Conservation (phyloP, 805 yeast species). For the Ogataea trehaloabstinens region DNA sequence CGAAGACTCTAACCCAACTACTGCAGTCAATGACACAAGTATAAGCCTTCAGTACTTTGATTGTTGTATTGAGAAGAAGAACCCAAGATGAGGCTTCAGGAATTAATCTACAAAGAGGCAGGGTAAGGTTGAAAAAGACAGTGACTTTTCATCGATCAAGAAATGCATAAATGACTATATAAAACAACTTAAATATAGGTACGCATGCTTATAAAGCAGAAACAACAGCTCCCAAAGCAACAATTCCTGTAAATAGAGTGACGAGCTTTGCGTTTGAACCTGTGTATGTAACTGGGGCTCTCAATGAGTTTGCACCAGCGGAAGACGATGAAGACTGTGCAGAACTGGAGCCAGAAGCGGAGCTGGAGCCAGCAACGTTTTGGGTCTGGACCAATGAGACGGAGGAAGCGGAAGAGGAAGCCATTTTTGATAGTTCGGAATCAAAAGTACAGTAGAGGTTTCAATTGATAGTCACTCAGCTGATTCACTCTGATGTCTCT, state of each 20-base stretch:
- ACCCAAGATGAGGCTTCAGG: conserved; percentile 37
- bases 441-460: no score
- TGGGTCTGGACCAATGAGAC: conserved; percentile 17
- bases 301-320: conserved; percentile 24
- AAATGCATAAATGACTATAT: conserved; percentile 4
- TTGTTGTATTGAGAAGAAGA: conserved; percentile 45
- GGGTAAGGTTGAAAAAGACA: not conserved
- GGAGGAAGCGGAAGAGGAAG: conserved; percentile 20
- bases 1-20: conserved; percentile 52
- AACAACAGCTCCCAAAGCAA: conserved; percentile 28
- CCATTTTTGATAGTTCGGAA: conserved; percentile 14
- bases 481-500: no score
- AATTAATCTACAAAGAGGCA: not conserved
- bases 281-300: conserved; percentile 24
- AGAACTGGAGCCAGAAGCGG: conserved; percentile 15
- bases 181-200: no score
- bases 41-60: conserved; percentile 54
- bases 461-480: not conserved
- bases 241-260: conserved; percentile 27
- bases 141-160: not conserved
- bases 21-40: conserved; percentile 51
- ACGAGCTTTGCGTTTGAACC: conserved; percentile 31
- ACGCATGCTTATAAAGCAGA: conserved; percentile 26
- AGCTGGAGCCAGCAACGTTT: conserved; percentile 16
- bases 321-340: conserved; percentile 19